phyloP scores from a whole-genome alignment of 1,139 yeast species.

The Saccharomycopsis hybrid region DNA sequence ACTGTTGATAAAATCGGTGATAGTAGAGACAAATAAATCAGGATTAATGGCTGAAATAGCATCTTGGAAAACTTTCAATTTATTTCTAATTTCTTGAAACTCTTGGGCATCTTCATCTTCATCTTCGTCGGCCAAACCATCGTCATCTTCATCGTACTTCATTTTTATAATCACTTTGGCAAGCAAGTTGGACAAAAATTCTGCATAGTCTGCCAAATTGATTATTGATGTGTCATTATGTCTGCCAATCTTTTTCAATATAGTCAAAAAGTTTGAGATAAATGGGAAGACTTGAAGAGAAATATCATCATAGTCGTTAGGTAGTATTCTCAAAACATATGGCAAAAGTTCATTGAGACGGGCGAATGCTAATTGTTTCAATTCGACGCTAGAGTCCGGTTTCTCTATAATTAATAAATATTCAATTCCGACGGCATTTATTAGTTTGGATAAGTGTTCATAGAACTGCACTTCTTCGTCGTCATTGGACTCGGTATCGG shows the following conservation, averaged over 20 bases:
- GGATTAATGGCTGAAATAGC: slow-evolving; percentile 73
- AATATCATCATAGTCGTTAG: slow-evolving; percentile 84
- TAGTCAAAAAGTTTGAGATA: slow-evolving; percentile 63
- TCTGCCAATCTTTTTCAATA: slow-evolving; percentile 49
- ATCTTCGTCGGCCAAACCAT: slow-evolving; percentile 53
- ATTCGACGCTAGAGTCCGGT: slow-evolving; percentile 31
- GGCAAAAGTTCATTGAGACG: slow-evolving; percentile 66
- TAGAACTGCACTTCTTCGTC: slow-evolving; percentile 59
- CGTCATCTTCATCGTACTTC: slow-evolving; percentile 72
- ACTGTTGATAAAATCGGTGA: slow-evolving; percentile 60
- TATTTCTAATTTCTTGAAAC: slow-evolving; percentile 69
- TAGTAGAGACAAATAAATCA: slow-evolving; percentile 61
- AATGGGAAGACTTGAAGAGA: slow-evolving; percentile 78
- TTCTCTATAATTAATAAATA: slow-evolving; percentile 59
- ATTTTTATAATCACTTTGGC: slow-evolving; percentile 68
- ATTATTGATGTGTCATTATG: slow-evolving; percentile 28
- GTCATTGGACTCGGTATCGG: slow-evolving; percentile 30
- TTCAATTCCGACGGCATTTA: slow-evolving; percentile 73
- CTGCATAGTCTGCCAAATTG: slow-evolving; percentile 33
- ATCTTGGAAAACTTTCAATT: slow-evolving; percentile 76
- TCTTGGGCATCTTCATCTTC: slow-evolving; percentile 64
- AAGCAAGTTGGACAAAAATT: slow-evolving; percentile 56
- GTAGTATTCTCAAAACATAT: slow-evolving; percentile 58
- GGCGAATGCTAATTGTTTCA: slow-evolving; percentile 37
- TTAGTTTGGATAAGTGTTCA: slow-evolving; percentile 69